A percentile compares a stretch with the other conserved stretches of the same genome.
These are phyloP conservation scores for Tuber umbilicatum DNA, from an alignment of 495 filamentous ascomycete genomes.

Conservation along the genomic window DNA sequence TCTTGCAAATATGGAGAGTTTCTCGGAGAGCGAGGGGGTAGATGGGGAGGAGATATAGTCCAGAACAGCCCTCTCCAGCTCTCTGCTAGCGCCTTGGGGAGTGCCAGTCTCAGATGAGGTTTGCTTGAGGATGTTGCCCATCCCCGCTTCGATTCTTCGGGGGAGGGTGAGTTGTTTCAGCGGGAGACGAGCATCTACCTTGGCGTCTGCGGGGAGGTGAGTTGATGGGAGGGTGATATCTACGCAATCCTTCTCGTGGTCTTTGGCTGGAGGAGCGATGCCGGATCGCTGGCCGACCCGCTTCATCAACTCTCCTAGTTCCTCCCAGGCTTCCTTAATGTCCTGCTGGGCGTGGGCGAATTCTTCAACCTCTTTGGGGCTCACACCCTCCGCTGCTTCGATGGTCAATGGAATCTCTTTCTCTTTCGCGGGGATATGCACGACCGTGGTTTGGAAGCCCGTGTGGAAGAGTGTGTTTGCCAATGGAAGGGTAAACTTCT, in stretches of 20 bases:
- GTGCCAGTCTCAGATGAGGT: constrained; percentile 45
- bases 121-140: constrained; percentile 66
- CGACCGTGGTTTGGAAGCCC: constrained; percentile 51
- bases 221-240: constrained; percentile 23
- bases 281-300: constrained; percentile 33
- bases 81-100: constrained; percentile 48
- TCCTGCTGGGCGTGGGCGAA: constrained; percentile 38
- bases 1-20: constrained; percentile 60
- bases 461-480: constrained; percentile 61
- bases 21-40: constrained; percentile 18
- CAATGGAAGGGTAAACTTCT: constrained; percentile 47
- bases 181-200: constrained; percentile 41
- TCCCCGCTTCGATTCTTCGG: constrained; percentile 52
- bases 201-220: constrained; percentile 16
- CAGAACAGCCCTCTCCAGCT: constrained; percentile 56
- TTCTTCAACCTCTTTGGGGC: constrained; percentile 35
- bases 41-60: constrained; percentile 47
- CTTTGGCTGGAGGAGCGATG: constrained; percentile 18
- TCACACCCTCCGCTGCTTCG: constrained; percentile 34
- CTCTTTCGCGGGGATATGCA: constrained; percentile 20
- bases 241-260: constrained; percentile 24
- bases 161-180: constrained; percentile 53
- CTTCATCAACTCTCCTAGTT: constrained; percentile 37
- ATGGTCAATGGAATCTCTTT: constrained; percentile 23
- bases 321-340: constrained; percentile 38